A percentile compares a stretch with the other conserved stretches of the same genome.
Conservation (phyloP, 108 stramenopile genomes). For the Cyclotella sp. region DNA sequence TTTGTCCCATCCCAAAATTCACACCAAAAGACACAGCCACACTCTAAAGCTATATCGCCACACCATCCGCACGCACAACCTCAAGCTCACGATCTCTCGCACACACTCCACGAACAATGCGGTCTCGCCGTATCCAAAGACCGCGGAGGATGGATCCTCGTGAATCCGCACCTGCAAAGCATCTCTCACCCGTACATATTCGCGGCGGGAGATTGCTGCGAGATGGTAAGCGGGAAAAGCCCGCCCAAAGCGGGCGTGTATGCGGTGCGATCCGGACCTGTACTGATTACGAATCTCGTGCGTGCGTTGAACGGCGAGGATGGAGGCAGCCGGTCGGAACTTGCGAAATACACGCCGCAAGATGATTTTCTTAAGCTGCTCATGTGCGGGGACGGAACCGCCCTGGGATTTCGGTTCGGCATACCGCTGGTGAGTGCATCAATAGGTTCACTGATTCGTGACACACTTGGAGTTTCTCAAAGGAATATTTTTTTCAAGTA, state of each 20-base stretch:
- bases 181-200: slow-evolving; percentile 80
- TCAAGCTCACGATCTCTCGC: slow-evolving; percentile 60
- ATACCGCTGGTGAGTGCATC: slow-evolving; percentile 54
- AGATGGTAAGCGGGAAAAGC: slow-evolving; percentile 49
- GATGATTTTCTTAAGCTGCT: slow-evolving; percentile 87
- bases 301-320: slow-evolving; percentile 34
- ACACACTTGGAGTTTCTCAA: neutral
- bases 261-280: slow-evolving; percentile 88
- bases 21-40: neutral
- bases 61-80: neutral
- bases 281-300: slow-evolving; percentile 79
- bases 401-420: slow-evolving; percentile 90
- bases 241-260: slow-evolving; percentile 91
- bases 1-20: neutral
- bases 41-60: too few relatives aligned
- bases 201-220: slow-evolving; percentile 89
- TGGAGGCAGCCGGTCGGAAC: slow-evolving; percentile 16
- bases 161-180: slow-evolving; percentile 78
- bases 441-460: neutral
- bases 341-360: slow-evolving; percentile 70
- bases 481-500: slow-evolving; percentile 15
- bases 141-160: slow-evolving; percentile 79
- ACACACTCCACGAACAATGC: slow-evolving; percentile 45
- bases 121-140: slow-evolving; percentile 64
- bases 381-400: slow-evolving; percentile 87